Evolutionary conservation across 1,139 yeast genomes (phyloP), one percentile per base, ranked within the genome.

Genomic region (Taphrina pruni): DNA sequence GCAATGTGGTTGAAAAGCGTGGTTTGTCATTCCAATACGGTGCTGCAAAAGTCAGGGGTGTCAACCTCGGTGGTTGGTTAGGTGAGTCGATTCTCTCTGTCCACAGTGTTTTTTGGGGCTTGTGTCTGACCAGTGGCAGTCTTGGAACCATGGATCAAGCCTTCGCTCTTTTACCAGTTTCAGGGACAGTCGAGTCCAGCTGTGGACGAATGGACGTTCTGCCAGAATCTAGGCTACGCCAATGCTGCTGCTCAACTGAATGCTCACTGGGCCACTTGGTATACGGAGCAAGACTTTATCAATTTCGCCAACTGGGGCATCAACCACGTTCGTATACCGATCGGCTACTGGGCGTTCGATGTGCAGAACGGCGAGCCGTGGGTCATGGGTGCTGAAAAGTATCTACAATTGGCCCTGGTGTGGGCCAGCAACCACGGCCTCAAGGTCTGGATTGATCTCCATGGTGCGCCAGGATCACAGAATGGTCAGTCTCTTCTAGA

Each of bases 391-490:
- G 97, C 92, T 79, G 86, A 83, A 70, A 77, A 79, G 20, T 90
- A 88, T 77, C 80, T 94, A 70, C 93, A 90, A 75, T 80, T 82
- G 74, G 97, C 97, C 7, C 80, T 94, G 69, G 83, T 78, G 38
- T 94, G 98, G 98, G 86, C 90, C 65, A 79, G 85, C 69, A 80
- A 82, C 21, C 76, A 87, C 73, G 84, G 84, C 60, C 78, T 94
- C 74, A 87, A 88, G 77, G 96, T 86, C 26, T 91, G 97, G 97
- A 83, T 94, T 69, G 99, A 94, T 78, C 81, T 94, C 75, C 99
- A 94, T 77, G 98, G 98, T 71, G 96, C 91, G 35, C 95, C 97
- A 61, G 98, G 97, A n/a, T 89, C 96, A 32, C 98, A 93, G 79
- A 93, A 93, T 77, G 60, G 58, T 38, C 17, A 32, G 58, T 20